phyloP scores from a whole-genome alignment of 129 eudicot genomes.

The Silybum marianum region DNA sequence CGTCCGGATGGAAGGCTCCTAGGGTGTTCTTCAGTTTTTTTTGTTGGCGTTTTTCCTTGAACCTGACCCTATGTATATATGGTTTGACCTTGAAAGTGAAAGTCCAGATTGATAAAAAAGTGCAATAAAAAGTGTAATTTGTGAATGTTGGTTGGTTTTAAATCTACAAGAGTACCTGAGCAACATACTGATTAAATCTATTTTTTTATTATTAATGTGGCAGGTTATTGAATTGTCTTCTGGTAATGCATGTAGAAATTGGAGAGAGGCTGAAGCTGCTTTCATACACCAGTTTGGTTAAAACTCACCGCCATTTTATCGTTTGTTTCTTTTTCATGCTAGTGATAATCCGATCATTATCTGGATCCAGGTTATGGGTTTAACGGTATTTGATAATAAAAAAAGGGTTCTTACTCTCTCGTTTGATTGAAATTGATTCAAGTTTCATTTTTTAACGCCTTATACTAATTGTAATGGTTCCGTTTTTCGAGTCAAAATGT shows the following conservation, averaged over 20 bases:
- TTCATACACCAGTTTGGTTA: neutral
- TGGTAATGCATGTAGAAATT: neutral
- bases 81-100: neutral
- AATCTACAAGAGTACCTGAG: neutral
- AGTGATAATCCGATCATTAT: neutral
- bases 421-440: neutral
- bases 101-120: neutral
- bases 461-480: neutral
- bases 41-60: too few species aligned
- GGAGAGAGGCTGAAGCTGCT: slow-evolving; percentile 2
- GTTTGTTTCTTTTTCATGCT: neutral
- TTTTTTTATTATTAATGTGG: neutral
- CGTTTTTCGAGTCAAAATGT: neutral
- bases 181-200: neutral
- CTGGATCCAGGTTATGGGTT: neutral
- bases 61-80: too few species aligned
- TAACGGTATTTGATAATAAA: neutral
- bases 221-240: slow-evolving; percentile 1
- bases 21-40: too few species aligned
- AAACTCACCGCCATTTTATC: neutral
- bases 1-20: too few species aligned
- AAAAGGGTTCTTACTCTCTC: neutral
- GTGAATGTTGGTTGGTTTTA: neutral
- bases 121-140: neutral
- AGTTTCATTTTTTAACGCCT: too few species aligned